A percentile compares a stretch with the other conserved stretches of the same genome.
Evolutionary conservation across 495 filamentous ascomycete genomes (phyloP).

Genomic region (Barbatosphaeria neglecta): DNA sequence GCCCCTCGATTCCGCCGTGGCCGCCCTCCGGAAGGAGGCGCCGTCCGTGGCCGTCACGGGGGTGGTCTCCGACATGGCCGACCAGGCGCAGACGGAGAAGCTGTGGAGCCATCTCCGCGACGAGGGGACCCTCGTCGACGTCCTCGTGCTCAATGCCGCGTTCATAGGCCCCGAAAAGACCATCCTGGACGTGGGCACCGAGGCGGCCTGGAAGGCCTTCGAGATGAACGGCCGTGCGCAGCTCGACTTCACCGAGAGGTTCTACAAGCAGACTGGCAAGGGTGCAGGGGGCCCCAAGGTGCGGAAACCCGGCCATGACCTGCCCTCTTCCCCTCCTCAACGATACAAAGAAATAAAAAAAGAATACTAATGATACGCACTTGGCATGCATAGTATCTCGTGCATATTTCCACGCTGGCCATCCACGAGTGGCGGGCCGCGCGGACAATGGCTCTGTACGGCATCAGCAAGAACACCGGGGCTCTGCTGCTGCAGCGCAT

Average conservation of each 20-base stretch:
- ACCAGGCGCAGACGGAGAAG: slow-evolving; percentile 5
- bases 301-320: too few species aligned
- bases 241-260: slow-evolving; percentile 17
- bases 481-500: slow-evolving; percentile 14
- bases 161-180: slow-evolving; percentile 1
- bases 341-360: too few species aligned
- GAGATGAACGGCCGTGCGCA: slow-evolving; percentile 15
- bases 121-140: slow-evolving; percentile 14
- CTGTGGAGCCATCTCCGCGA: slow-evolving; percentile 16
- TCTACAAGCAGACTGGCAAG: slow-evolving; percentile 16
- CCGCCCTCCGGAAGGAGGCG: slow-evolving; percentile 1
- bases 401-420: slow-evolving; percentile 14
- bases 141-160: slow-evolving; percentile 21
- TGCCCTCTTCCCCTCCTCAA: too few species aligned
- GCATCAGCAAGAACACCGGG: slow-evolving; percentile 18
- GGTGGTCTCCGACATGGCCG: slow-evolving; percentile 9
- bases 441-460: slow-evolving; percentile 5
- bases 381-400: slow-evolving; percentile 6
- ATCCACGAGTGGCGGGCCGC: slow-evolving; percentile 7
- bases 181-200: slow-evolving; percentile 12
- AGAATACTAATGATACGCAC: too few species aligned
- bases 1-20: not conserved
- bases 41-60: slow-evolving; percentile 8
- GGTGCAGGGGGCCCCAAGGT: slow-evolving; percentile 4
- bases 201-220: slow-evolving; percentile 12